Base-by-base conservation (phyloP, 2,329 filamentous ascomycete genomes). In the Chaetomium strumarium region DNA sequence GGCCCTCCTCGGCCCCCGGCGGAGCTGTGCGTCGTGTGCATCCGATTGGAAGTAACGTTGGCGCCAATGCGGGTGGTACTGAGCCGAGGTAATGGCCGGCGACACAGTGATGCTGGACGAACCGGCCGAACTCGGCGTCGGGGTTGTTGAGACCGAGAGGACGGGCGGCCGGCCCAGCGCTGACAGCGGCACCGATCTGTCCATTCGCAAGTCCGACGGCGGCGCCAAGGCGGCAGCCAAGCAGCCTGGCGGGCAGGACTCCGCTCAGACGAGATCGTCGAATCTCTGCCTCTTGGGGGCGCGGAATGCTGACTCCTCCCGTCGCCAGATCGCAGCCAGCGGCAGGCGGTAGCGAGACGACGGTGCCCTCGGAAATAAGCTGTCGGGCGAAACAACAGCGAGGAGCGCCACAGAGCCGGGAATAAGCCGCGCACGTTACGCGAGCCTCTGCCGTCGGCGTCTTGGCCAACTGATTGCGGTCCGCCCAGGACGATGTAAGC, bases 41-140 rank as follows among this genome's bases (percentile, higher is more conserved):
- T 41, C 41, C 2, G 24, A 3, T n/a, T 49, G 48, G 38, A 6
- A 16, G 3, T 33, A 16, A 1, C 20, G 12, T 2, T 38, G 45
- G 30, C 13, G 41, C 16, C 39, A 45, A 12, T 19, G 47, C 9
- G 30, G 19, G 24, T 49, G 44, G 2, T 34, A 41, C 1, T 47
- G 44, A 1, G 44, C n/a, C n/a, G 36, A 36, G 31, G 34, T 17
- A 20, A n/a, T 24, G 34, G 24, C 44, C 20, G 56, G 49, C 49
- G 53, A 56, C 24, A 56, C 56, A 44, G 55, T 60, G n/a, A 61
- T 61, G 53, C 57, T 60, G 31, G 52, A 57, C 13, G 49, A 42
- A 14, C 36, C 45, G 30, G 17, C 55, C 41, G 54, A 55, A 20
- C 43, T 57, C 37, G 57, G 55, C 33, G 17, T 19, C 34, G 43